A percentile compares a stretch with the other conserved stretches of the same genome.
These are phyloP conservation scores for Sclerotinia trifoliorum DNA, from an alignment of 2,329 filamentous ascomycete genomes.

Conservation along the genomic window DNA sequence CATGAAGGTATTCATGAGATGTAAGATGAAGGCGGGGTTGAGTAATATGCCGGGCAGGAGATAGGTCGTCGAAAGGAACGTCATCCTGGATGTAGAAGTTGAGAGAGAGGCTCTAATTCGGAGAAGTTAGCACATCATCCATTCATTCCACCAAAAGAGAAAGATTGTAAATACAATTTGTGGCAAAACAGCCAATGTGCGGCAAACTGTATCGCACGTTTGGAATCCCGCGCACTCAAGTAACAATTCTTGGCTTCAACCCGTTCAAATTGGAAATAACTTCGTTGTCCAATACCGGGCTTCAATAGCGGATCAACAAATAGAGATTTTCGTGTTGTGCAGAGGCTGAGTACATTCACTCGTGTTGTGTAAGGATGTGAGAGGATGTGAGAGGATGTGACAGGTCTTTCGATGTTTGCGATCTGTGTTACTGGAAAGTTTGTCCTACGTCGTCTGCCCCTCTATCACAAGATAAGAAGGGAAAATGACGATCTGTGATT, in stretches of 20 bases:
- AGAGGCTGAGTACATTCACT: neutral
- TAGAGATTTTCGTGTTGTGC: constrained; percentile 4
- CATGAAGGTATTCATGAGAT: constrained; percentile 43
- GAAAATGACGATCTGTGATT: neutral
- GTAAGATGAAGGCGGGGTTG: constrained; percentile 44
- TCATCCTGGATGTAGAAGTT: constrained; percentile 30
- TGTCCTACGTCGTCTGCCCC: neutral
- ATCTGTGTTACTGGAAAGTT: neutral
- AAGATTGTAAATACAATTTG: neutral
- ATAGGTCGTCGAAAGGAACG: constrained; percentile 35
- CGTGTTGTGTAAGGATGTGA: neutral
- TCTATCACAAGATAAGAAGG: neutral
- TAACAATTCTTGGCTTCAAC: neutral
- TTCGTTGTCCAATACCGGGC: constrained; percentile 1
- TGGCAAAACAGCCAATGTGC: neutral
- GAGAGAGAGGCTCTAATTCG: constrained; percentile 8
- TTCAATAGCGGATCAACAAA: neutral
- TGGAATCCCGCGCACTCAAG: neutral
- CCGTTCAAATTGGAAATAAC: neutral
- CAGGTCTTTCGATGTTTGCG: constrained; percentile 8
- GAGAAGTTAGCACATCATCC: neutral
- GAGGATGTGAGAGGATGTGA: neutral
- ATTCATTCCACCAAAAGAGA: neutral
- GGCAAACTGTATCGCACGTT: neutral
- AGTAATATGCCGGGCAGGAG: constrained; percentile 42